These are phyloP conservation scores for Scedosporium apiospermum DNA, from an alignment of 2,329 filamentous ascomycete genomes.

Conservation along the genomic window DNA sequence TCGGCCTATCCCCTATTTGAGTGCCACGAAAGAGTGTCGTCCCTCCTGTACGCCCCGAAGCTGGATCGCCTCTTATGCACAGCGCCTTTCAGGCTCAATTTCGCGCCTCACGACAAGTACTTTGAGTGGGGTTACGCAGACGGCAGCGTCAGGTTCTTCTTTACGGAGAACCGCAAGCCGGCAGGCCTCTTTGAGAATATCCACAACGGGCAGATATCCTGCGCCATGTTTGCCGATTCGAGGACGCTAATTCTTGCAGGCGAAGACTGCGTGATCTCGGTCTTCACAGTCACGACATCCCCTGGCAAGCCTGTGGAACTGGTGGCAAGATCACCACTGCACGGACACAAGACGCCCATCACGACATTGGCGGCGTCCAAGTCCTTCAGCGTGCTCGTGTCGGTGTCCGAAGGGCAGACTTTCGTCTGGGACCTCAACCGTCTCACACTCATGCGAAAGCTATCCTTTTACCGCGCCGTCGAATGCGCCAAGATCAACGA, in stretches of 20 bases:
- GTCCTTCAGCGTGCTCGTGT: slow-evolving; percentile 80
- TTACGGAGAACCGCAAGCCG: slow-evolving; percentile 70
- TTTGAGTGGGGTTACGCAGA: slow-evolving; percentile 96
- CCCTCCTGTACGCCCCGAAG: slow-evolving; percentile 68
- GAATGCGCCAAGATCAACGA: slow-evolving; percentile 84
- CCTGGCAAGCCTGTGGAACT: slow-evolving; percentile 67
- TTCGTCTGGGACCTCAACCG: slow-evolving; percentile 93
- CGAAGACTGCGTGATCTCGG: slow-evolving; percentile 81
- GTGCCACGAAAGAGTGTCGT: slow-evolving; percentile 70
- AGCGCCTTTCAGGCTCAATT: slow-evolving; percentile 74
- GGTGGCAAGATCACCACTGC: slow-evolving; percentile 67
- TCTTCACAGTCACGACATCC: slow-evolving; percentile 62
- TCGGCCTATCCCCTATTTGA: slow-evolving; percentile 70
- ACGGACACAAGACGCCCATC: slow-evolving; percentile 81
- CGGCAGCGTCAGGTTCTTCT: slow-evolving; percentile 84
- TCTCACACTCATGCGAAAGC: slow-evolving; percentile 71
- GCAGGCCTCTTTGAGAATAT: slow-evolving; percentile 89
- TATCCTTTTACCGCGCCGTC: slow-evolving; percentile 47
- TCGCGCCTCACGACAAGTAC: slow-evolving; percentile 87
- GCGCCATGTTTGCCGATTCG: slow-evolving; percentile 76
- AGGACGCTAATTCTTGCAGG: slow-evolving; percentile 87
- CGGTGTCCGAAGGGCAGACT: slow-evolving; percentile 70
- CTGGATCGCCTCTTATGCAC: slow-evolving; percentile 77
- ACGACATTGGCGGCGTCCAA: slow-evolving; percentile 76
- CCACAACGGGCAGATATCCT: slow-evolving; percentile 82